Evolutionary conservation across 108 stramenopile genomes (phyloP).

Genomic region (Asterionellopsis glacialis): DNA sequence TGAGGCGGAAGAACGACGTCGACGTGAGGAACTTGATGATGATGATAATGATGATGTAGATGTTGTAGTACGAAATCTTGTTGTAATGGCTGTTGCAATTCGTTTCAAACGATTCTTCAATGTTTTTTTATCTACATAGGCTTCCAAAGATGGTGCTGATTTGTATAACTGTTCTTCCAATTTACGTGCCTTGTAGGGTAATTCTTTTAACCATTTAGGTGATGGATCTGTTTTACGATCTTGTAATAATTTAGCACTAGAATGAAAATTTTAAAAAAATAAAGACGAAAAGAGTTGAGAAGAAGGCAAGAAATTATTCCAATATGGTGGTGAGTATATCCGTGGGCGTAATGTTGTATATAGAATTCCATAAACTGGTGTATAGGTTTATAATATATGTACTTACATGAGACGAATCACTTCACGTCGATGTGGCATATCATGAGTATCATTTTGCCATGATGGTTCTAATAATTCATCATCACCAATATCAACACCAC

Average conservation of each 20-base stretch:
- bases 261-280: background rate
- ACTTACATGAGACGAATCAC: conserved; percentile 36
- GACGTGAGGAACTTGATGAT: background rate
- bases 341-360: too few species aligned
- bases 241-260: conserved; percentile 20
- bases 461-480: background rate
- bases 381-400: too few species aligned
- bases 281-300: background rate
- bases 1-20: background rate
- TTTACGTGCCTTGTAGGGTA: conserved; percentile 24
- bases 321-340: background rate
- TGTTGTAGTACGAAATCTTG: conserved; percentile 7
- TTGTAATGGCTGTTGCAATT: conserved; percentile 20
- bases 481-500: background rate
- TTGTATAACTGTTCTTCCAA: conserved; percentile 32
- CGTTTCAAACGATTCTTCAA: conserved; percentile 21
- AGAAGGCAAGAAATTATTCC: background rate
- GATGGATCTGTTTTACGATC: conserved; percentile 15
- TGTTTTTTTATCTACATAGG: conserved; percentile 18
- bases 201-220: conserved; percentile 16
- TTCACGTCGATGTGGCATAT: conserved; percentile 13
- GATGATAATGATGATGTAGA: background rate
- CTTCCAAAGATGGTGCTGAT: conserved; percentile 22
- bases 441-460: conserved; percentile 24
- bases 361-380: too few species aligned